Percentiles rank a stretch among this genome's conserved stretches.
Conservation (phyloP, 2,329 filamentous ascomycete genomes). For the Hypoxylon sp. region DNA sequence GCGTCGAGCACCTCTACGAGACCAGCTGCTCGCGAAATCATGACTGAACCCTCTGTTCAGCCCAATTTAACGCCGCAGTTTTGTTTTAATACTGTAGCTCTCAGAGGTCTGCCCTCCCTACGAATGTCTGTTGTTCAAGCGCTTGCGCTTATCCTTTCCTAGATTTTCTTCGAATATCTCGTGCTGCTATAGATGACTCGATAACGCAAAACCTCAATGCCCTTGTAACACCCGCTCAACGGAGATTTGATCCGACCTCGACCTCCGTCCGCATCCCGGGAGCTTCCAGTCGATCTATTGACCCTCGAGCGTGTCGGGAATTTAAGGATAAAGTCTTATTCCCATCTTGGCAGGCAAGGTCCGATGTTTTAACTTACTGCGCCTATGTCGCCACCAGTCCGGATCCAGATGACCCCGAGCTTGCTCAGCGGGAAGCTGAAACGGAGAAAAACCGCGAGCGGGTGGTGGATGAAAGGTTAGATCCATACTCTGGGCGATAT, state of each 20-base stretch:
- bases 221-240: conserved; percentile 79
- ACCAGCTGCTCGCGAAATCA: conserved; percentile 56
- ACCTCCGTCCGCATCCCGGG: conserved; percentile 75
- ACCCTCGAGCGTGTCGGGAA: conserved; percentile 72
- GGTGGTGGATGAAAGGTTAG: conserved; percentile 87
- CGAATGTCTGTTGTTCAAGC: conserved; percentile 8
- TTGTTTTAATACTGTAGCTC: conserved; percentile 79
- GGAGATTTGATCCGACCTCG: conserved; percentile 83
- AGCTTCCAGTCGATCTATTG: conserved; percentile 68
- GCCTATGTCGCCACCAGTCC: conserved; percentile 87
- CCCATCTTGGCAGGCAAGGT: conserved; percentile 87
- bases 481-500: conserved; percentile 90
- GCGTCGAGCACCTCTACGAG: conserved; percentile 42
- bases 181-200: conserved; percentile 89
- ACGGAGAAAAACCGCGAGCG: conserved; percentile 78
- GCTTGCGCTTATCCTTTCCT: conserved; percentile 33
- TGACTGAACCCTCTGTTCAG: conserved; percentile 62
- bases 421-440: conserved; percentile 78
- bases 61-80: conserved; percentile 79
- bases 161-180: conserved; percentile 94
- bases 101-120: conserved; percentile 72
- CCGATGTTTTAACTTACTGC: conserved; percentile 90
- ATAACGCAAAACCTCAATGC: conserved; percentile 95
- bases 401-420: conserved; percentile 88
- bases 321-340: conserved; percentile 88